Conservation (phyloP, 305 asterid genomes). For the Fraxinus floribunda region DNA sequence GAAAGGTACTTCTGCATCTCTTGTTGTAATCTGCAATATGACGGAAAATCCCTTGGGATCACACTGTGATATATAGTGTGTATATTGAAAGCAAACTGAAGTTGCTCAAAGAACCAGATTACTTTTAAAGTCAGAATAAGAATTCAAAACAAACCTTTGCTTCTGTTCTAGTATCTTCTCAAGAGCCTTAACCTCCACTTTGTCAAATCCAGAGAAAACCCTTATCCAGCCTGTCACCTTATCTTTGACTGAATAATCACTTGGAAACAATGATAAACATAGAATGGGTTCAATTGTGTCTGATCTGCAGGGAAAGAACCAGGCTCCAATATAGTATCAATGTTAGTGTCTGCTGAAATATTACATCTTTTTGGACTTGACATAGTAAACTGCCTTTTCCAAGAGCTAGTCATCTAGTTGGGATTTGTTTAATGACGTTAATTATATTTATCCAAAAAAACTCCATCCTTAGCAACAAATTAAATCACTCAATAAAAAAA, state of each 20-base stretch:
- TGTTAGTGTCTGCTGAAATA: no score
- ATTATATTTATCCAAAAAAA: neutral
- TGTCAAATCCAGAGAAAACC: conserved; percentile 75
- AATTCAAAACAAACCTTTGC: conserved; percentile 63
- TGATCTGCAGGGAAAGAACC: conserved; percentile 61
- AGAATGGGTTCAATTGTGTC: conserved; percentile 79
- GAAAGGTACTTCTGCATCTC: conserved; percentile 89
- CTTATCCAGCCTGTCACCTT: conserved; percentile 72
- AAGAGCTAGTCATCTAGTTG: conserved; percentile 1
- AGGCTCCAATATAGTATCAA: neutral
- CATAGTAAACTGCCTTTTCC: conserved; percentile 17
- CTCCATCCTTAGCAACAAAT: conserved; percentile 11
- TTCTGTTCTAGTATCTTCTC: conserved; percentile 97
- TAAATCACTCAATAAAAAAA: conserved; percentile 19
- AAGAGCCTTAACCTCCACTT: conserved; percentile 87
- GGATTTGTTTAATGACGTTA: conserved; percentile 8
- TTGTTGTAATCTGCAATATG: conserved; percentile 73
- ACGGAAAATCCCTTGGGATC: conserved; percentile 15
- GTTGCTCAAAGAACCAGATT: conserved; percentile 12
- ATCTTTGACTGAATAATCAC: conserved; percentile 65
- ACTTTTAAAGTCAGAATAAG: conserved; percentile 22
- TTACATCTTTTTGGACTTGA: conserved; percentile 8
- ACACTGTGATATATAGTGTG: neutral
- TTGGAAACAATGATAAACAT: conserved; percentile 72
- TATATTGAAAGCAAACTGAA: conserved; percentile 13